A percentile compares a stretch with the other conserved stretches of the same genome.
Conservation (phyloP, 192 early-diverging fungal genomes). For the Rhizoclosmatium globosum region DNA sequence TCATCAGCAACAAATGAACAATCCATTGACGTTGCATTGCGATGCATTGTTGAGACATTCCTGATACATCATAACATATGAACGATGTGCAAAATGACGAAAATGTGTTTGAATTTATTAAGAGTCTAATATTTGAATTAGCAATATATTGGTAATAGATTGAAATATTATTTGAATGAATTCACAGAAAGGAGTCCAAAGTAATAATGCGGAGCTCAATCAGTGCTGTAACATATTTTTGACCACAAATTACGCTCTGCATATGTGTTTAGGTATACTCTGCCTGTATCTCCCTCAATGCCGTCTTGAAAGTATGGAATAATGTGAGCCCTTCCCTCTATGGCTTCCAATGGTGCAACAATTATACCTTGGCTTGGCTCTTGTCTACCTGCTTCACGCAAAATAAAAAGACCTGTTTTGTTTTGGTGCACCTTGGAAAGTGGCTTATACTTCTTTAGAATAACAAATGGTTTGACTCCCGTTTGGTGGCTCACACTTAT, state of each 20-base stretch:
- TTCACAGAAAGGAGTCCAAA: too few relatives aligned
- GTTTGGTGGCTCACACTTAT: background rate
- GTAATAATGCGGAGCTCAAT: too few relatives aligned
- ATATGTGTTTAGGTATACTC: background rate
- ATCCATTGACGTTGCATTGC: too few relatives aligned
- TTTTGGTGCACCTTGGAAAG: background rate
- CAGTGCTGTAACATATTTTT: background rate
- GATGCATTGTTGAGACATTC: too few relatives aligned
- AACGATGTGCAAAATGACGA: too few relatives aligned
- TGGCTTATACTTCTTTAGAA: background rate
- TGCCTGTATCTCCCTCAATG: background rate
- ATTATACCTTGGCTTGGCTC: background rate
- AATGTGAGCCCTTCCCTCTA: background rate
- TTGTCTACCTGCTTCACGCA: background rate
- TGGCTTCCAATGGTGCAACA: background rate
- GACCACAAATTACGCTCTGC: background rate
- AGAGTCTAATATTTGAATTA: too few relatives aligned
- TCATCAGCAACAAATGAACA: too few relatives aligned
- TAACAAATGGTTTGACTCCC: background rate
- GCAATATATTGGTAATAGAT: too few relatives aligned
- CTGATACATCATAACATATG: too few relatives aligned
- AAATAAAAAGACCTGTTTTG: background rate
- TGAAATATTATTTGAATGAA: too few relatives aligned
- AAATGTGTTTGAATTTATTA: too few relatives aligned
- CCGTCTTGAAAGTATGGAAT: constrained; percentile 27